Percentiles rank a stretch among this genome's conserved stretches.
Evolutionary conservation across 2,329 filamentous ascomycete genomes (phyloP).

Genomic region (Trichoderma hamatum): DNA sequence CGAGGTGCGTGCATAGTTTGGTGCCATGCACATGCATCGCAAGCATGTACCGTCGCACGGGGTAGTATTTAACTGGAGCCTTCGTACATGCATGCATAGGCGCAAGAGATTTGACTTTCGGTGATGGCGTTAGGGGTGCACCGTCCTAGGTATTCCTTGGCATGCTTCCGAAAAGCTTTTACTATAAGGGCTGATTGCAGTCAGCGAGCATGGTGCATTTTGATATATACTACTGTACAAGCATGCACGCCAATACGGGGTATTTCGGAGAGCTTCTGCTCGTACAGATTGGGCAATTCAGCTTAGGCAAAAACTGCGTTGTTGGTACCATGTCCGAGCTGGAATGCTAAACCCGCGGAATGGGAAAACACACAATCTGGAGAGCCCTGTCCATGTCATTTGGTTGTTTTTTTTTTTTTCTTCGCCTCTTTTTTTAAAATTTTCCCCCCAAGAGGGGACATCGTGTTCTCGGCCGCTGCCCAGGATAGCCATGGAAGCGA

Average conservation of each 20-base stretch:
- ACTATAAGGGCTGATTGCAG: slow-evolving; percentile 20
- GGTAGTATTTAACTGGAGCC: slow-evolving; percentile 25
- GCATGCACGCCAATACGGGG: background rate
- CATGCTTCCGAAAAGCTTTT: slow-evolving; percentile 14
- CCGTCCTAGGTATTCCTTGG: slow-evolving; percentile 19
- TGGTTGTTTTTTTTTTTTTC: background rate
- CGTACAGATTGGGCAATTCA: background rate
- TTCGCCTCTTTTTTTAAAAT: background rate
- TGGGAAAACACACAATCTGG: slow-evolving; percentile 1
- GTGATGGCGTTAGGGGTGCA: slow-evolving; percentile 25
- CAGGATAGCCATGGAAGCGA: slow-evolving; percentile 9
- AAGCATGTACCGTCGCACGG: slow-evolving; percentile 8
- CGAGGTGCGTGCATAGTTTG: slow-evolving; percentile 9
- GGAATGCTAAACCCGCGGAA: slow-evolving; percentile 8
- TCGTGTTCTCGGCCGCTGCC: slow-evolving; percentile 21
- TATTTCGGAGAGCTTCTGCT: slow-evolving; percentile 2
- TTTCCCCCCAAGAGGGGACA: background rate
- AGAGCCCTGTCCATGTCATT: slow-evolving; percentile 19
- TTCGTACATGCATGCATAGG: slow-evolving; percentile 25
- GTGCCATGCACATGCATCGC: slow-evolving; percentile 15
- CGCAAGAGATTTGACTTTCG: slow-evolving; percentile 26
- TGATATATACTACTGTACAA: background rate
- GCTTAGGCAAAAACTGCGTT: background rate
- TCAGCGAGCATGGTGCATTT: slow-evolving; percentile 4
- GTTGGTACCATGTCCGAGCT: slow-evolving; percentile 1